These are phyloP conservation scores for Penicillium sp. DNA, from an alignment of 2,329 filamentous ascomycete genomes.

Conservation along the genomic window DNA sequence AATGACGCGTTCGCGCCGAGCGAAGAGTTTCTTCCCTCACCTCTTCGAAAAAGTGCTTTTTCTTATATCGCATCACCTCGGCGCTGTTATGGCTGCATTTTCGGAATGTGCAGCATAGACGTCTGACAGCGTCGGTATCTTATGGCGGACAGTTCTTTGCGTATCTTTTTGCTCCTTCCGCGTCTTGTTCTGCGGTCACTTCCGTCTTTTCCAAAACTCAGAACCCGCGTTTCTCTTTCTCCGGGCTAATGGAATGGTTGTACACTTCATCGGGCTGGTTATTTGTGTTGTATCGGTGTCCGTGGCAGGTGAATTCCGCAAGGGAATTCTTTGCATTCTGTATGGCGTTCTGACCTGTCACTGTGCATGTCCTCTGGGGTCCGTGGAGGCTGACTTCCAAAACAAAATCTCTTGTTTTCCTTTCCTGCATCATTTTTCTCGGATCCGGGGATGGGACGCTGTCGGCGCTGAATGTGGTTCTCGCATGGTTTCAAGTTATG, in stretches of 20 bases:
- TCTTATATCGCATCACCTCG: constrained; percentile 37
- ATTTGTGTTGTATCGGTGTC: not conserved
- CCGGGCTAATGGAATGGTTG: constrained; percentile 15
- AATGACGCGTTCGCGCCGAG: constrained; percentile 40
- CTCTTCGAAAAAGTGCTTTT: constrained; percentile 39
- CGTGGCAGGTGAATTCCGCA: constrained; percentile 13
- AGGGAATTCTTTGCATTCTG: constrained; percentile 41
- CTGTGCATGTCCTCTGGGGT: constrained; percentile 33
- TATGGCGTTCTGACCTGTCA: constrained; percentile 44
- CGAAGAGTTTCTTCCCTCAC: constrained; percentile 31
- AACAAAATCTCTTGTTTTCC: constrained; percentile 17
- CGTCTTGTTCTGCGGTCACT: constrained; percentile 23
- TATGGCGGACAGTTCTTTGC: constrained; percentile 34
- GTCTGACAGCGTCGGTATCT: constrained; percentile 43
- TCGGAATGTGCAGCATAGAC: constrained; percentile 43
- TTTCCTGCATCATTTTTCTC: constrained; percentile 29
- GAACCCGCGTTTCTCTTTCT: constrained; percentile 25
- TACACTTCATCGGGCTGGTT: constrained; percentile 1
- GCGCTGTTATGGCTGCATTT: constrained; percentile 41
- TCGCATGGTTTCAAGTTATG: constrained; percentile 18
- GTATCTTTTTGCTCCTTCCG: constrained; percentile 16
- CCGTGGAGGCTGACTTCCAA: constrained; percentile 31
- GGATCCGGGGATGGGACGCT: constrained; percentile 36
- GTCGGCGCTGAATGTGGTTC: constrained; percentile 32
- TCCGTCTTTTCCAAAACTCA: constrained; percentile 11